Evolutionary conservation across 2,329 filamentous ascomycete genomes (phyloP).

Genomic region (Cryphonectria naterciae): DNA sequence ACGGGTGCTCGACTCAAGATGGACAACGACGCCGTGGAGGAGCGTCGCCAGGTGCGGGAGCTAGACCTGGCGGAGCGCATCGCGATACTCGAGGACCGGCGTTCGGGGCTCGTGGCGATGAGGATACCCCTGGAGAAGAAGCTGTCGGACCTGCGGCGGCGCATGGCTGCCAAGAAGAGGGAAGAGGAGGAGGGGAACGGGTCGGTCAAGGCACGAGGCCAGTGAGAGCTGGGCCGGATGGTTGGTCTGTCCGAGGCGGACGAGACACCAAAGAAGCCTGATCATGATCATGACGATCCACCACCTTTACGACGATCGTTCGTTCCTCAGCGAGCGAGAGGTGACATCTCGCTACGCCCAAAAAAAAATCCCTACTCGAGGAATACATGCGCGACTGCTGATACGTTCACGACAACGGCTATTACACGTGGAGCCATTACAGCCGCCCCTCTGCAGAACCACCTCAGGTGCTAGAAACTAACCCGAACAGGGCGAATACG

Average conservation of each 20-base stretch:
- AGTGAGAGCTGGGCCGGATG: not conserved
- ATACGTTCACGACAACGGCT: too few species aligned
- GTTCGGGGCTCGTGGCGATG: constrained; percentile 32
- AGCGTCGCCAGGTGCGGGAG: constrained; percentile 35
- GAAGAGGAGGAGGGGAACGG: constrained; percentile 8
- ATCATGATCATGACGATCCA: not conserved
- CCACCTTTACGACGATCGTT: not conserved
- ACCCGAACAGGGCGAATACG: not conserved
- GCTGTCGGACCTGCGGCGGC: constrained; percentile 35
- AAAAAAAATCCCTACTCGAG: too few species aligned
- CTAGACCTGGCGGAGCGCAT: constrained; percentile 37
- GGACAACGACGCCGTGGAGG: constrained; percentile 15
- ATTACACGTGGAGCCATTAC: not conserved
- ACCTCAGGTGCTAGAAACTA: too few species aligned
- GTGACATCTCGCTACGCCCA: not conserved
- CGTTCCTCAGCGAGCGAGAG: too few species aligned
- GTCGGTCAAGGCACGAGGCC: not conserved
- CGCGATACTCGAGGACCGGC: constrained; percentile 37
- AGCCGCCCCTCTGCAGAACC: not conserved
- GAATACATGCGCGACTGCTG: not conserved
- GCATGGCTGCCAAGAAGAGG: constrained; percentile 33
- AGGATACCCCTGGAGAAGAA: constrained; percentile 38
- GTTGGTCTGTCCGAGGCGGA: not conserved
- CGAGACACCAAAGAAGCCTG: not conserved
- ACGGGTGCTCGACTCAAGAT: constrained; percentile 42